Evolutionary conservation across 2,329 filamentous ascomycete genomes (phyloP).

Genomic region (Calonectria multiphialidica): DNA sequence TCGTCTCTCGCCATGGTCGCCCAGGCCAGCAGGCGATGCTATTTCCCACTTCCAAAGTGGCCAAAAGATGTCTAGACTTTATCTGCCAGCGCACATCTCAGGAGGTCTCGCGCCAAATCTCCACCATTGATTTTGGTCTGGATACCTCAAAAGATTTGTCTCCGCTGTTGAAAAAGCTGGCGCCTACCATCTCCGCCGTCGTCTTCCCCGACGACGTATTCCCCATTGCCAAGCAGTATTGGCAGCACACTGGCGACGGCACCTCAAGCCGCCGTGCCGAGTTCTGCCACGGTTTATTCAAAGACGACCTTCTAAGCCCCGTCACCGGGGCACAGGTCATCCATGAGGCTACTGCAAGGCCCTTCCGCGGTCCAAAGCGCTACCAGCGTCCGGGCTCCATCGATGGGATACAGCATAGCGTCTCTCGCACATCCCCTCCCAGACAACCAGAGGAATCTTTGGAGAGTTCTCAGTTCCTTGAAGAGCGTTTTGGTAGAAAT

Average conservation of each 20-base stretch:
- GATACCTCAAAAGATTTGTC: conserved; percentile 65
- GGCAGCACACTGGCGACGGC: conserved; percentile 96
- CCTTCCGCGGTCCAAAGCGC: conserved; percentile 79
- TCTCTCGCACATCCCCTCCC: conserved; percentile 31
- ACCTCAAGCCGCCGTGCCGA: conserved; percentile 92
- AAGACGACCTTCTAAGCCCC: conserved; percentile 70
- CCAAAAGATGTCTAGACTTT: conserved; percentile 81
- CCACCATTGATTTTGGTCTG: conserved; percentile 73
- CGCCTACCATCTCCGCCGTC: conserved; percentile 75
- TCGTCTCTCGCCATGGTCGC: conserved; percentile 74
- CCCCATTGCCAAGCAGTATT: conserved; percentile 88
- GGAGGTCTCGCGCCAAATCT: conserved; percentile 61
- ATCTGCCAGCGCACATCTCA: conserved; percentile 70
- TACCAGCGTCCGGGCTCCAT: conserved; percentile 75
- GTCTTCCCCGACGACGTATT: conserved; percentile 78
- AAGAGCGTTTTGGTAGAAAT: conserved; percentile 94
- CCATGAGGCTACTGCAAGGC: conserved; percentile 44
- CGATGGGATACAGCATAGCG: conserved; percentile 30
- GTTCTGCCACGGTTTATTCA: conserved; percentile 83
- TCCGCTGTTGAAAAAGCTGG: conserved; percentile 64
- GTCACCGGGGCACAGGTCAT: conserved; percentile 42
- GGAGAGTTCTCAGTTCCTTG: conserved; percentile 86
- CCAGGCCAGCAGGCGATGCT: conserved; percentile 80
- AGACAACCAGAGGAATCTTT: conserved; percentile 55
- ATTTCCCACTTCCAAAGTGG: conserved; percentile 79